Percentiles rank a stretch among this genome's conserved stretches.
Conservation (phyloP, 1,284 basidiomycete genomes). For the Ceratobasidium sp. region DNA sequence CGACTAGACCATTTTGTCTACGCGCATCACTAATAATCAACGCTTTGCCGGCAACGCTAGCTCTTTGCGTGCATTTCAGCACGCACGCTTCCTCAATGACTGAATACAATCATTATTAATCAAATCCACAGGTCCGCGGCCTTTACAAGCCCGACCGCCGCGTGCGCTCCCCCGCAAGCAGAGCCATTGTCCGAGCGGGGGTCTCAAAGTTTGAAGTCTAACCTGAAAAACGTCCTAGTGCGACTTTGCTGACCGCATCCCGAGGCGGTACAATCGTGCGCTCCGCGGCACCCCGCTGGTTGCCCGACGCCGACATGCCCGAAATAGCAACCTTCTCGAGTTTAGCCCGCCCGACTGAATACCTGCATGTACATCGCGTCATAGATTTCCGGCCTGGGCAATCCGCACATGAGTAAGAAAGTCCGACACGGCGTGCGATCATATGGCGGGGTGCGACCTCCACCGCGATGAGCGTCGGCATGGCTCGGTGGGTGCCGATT, state of each 20-base stretch:
- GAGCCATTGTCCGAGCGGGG: neutral
- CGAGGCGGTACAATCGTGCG: slow-evolving; percentile 10
- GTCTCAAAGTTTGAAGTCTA: no score
- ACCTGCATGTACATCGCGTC: neutral
- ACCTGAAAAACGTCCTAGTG: neutral
- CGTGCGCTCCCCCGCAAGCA: neutral
- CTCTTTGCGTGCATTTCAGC: slow-evolving; percentile 2
- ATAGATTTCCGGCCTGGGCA: slow-evolving; percentile 7
- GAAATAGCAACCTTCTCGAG: neutral
- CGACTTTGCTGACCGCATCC: neutral
- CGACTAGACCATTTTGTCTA: neutral
- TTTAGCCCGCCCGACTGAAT: neutral
- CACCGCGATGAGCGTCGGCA: no score
- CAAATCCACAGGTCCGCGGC: neutral
- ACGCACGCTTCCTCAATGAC: neutral
- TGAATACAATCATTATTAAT: slow-evolving; percentile 12
- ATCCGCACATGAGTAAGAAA: slow-evolving; percentile 1
- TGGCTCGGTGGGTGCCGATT: neutral
- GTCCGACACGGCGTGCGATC: neutral
- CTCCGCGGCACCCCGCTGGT: neutral
- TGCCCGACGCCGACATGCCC: slow-evolving; percentile 4
- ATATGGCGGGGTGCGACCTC: neutral
- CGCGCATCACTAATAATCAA: no score
- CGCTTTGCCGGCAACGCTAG: neutral
- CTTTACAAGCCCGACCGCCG: neutral